Conservation (phyloP, 768 basidiomycete genomes). For the Panellus pusillus region DNA sequence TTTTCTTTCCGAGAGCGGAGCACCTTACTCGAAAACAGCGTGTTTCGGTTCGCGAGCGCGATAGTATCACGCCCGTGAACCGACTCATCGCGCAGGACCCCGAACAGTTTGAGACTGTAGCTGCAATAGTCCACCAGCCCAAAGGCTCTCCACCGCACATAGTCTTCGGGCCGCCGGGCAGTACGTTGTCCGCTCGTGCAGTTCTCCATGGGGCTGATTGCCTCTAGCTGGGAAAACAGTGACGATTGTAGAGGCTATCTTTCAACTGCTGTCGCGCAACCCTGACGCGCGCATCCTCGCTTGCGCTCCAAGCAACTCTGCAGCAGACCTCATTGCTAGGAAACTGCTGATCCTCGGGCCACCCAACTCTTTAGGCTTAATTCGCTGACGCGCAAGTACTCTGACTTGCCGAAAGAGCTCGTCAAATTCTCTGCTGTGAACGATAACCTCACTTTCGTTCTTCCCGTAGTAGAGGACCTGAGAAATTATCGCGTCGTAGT, state of each 20-base stretch:
- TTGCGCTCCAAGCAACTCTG: conserved; percentile 69
- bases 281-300: conserved; percentile 52
- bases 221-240: conserved; percentile 69
- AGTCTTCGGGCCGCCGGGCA: conserved; percentile 63
- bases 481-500: conserved; percentile 52
- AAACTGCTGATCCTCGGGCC: conserved; percentile 38
- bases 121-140: conserved; percentile 44
- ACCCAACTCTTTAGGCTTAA: conserved; percentile 54
- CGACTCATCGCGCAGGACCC: conserved; percentile 40
- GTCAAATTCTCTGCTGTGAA: conserved; percentile 39
- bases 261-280: conserved; percentile 47
- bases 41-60: conserved; percentile 23
- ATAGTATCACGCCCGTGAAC: conserved; percentile 28
- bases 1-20: conserved; percentile 46
- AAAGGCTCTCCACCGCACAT: conserved; percentile 55
- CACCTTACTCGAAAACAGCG: conserved; percentile 25
- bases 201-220: conserved; percentile 28
- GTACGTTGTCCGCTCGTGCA: not conserved
- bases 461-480: conserved; percentile 43
- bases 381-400: conserved; percentile 42
- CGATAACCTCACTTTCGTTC: conserved; percentile 41
- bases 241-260: conserved; percentile 63
- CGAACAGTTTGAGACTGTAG: conserved; percentile 52
- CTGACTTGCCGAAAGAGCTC: conserved; percentile 39
- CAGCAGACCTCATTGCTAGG: conserved; percentile 58